Conservation (phyloP, 192 early-diverging fungal genomes). For the Coemansia sp. region DNA sequence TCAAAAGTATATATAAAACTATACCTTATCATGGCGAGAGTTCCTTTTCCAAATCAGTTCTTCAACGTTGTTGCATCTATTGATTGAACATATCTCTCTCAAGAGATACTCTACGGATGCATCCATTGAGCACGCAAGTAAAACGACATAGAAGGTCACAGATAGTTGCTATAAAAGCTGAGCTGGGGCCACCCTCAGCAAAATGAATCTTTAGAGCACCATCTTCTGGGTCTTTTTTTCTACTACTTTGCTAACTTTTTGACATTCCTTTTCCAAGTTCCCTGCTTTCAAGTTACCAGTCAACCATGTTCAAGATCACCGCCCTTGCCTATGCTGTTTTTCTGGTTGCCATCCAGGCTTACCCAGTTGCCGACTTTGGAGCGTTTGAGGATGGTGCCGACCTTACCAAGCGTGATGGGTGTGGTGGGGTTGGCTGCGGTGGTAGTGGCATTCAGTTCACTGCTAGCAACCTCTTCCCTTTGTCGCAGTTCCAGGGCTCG, state of each 20-base stretch:
- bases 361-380: constrained; percentile 14
- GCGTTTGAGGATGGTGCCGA: not conserved
- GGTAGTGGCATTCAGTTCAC: constrained; percentile 14
- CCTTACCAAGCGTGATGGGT: constrained; percentile 15
- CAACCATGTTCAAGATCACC: constrained; percentile 33
- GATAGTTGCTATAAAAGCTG: constrained; percentile 24
- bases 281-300: not conserved
- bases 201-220: constrained; percentile 33
- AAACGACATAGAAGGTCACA: no score
- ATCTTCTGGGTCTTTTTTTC: constrained; percentile 36
- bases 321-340: constrained; percentile 20
- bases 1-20: not conserved
- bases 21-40: not conserved
- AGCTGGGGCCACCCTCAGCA: not conserved
- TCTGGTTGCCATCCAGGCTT: constrained; percentile 10
- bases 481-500: constrained; percentile 20
- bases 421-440: constrained; percentile 15
- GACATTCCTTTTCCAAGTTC: not conserved
- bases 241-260: constrained; percentile 3
- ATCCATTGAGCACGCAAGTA: no score
- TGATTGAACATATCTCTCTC: not conserved
- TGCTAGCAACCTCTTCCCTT: constrained; percentile 19
- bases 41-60: not conserved
- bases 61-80: constrained; percentile 1
- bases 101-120: not conserved